phyloP scores from a whole-genome alignment of 1,284 basidiomycete genomes.

The Ganoderma leucocontextum region DNA sequence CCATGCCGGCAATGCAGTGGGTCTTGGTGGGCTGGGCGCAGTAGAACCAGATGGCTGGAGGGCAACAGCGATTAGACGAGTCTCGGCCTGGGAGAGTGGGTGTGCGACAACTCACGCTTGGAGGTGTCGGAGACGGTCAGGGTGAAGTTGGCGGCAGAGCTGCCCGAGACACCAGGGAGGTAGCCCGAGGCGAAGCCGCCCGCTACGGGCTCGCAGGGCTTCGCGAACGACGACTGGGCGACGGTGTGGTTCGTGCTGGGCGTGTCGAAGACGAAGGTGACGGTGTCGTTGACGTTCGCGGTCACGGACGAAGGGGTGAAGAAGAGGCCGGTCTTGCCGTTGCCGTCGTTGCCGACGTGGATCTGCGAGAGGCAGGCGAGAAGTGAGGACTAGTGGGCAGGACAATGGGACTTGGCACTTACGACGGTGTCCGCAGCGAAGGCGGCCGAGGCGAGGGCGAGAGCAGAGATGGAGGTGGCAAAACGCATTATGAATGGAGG shows the following conservation, averaged over 20 bases:
- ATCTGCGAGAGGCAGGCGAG: constrained; percentile 18
- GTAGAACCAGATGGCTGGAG: constrained; percentile 68
- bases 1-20: constrained; percentile 56
- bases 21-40: constrained; percentile 55
- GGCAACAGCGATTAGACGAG: background rate
- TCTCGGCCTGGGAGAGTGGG: background rate
- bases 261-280: constrained; percentile 58
- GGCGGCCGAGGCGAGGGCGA: constrained; percentile 33
- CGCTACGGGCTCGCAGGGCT: constrained; percentile 52
- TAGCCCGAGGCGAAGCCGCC: constrained; percentile 61
- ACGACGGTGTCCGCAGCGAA: constrained; percentile 35
- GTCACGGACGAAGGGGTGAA: constrained; percentile 54
- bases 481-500: constrained; percentile 30
- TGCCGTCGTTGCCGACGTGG: constrained; percentile 44
- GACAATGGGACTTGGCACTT: background rate
- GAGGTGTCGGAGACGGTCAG: constrained; percentile 52
- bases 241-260: constrained; percentile 60
- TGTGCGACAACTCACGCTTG: constrained; percentile 45
- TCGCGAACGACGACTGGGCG: constrained; percentile 57
- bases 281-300: constrained; percentile 52
- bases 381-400: background rate
- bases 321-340: constrained; percentile 46
- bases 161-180: constrained; percentile 38
- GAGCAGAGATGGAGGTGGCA: constrained; percentile 23
- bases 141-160: constrained; percentile 47